Evolutionary conservation across 257 asterid species (phyloP).

Genomic region (Penstemon newberryi): DNA sequence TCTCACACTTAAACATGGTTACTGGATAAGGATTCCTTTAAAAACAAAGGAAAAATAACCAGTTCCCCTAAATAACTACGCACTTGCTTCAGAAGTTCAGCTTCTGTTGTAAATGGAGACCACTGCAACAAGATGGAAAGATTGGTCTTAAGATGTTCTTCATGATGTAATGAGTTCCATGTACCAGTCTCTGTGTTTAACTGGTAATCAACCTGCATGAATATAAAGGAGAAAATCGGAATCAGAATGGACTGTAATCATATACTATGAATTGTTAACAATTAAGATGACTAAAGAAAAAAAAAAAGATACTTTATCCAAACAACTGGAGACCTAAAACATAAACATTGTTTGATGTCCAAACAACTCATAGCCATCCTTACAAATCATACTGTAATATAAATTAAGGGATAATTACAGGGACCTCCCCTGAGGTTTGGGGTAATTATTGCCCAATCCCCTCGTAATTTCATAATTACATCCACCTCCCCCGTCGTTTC

Average conservation of each 20-base stretch:
- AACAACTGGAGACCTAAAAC: not conserved
- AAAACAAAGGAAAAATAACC: conserved; percentile 11
- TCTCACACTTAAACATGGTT: not conserved
- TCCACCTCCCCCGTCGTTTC: no score
- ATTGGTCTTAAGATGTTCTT: conserved; percentile 51
- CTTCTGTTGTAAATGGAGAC: conserved; percentile 80
- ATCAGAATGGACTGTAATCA: conserved; percentile 11
- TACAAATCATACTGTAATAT: not conserved
- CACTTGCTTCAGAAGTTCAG: conserved; percentile 81
- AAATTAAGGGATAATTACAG: no score
- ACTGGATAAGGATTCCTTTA: not conserved
- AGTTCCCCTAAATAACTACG: conserved; percentile 32
- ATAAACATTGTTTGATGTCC: conserved; percentile 6
- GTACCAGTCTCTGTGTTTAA: conserved; percentile 38
- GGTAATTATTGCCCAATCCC: no score
- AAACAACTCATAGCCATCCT: conserved; percentile 2
- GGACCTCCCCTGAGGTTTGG: no score
- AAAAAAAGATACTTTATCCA: no score
- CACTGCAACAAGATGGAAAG: conserved; percentile 71
- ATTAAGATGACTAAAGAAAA: no score
- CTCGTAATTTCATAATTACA: no score
- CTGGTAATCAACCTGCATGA: conserved; percentile 75
- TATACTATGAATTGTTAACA: not conserved
- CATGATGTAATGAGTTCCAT: conserved; percentile 56
- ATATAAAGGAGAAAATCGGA: conserved; percentile 21